phyloP scores from a whole-genome alignment of 306 rosid genomes.

The Quercus cerris region DNA sequence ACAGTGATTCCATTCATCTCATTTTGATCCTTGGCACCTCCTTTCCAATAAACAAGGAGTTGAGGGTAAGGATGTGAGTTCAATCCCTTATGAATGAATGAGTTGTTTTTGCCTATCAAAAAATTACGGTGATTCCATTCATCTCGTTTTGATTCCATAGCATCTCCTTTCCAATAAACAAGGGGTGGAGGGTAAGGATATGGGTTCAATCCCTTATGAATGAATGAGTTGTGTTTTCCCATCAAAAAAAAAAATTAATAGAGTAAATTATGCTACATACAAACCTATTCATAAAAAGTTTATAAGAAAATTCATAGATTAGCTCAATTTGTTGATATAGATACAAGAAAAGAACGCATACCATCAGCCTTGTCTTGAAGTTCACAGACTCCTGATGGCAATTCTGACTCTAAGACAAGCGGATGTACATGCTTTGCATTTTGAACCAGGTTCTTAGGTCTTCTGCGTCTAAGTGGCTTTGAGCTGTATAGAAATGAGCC shows the following conservation, averaged over 20 bases:
- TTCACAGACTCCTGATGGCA: slow-evolving; percentile 34
- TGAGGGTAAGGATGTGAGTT: background rate
- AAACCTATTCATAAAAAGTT: background rate
- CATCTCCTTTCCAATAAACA: background rate
- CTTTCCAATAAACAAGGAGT: background rate
- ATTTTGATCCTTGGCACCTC: background rate
- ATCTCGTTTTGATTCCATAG: background rate
- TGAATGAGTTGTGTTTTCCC: background rate
- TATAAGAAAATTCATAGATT: slow-evolving; percentile 10
- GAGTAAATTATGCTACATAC: background rate
- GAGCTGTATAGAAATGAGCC: slow-evolving; percentile 45
- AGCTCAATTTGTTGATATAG: slow-evolving; percentile 6
- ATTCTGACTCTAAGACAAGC: slow-evolving; percentile 29
- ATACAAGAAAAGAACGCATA: slow-evolving; percentile 30
- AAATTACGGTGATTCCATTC: no score
- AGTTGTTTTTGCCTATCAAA: background rate
- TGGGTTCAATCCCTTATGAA: background rate
- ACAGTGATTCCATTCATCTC: background rate
- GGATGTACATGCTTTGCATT: slow-evolving; percentile 38
- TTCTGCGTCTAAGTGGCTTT: slow-evolving; percentile 44
- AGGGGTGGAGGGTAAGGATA: background rate
- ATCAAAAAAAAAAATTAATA: background rate
- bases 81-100: background rate
- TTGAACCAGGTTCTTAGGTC: slow-evolving; percentile 27
- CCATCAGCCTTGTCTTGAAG: slow-evolving; percentile 53